These are phyloP conservation scores for Coemansia sp. DNA, from an alignment of 192 early-diverging fungal species.

Conservation along the genomic window DNA sequence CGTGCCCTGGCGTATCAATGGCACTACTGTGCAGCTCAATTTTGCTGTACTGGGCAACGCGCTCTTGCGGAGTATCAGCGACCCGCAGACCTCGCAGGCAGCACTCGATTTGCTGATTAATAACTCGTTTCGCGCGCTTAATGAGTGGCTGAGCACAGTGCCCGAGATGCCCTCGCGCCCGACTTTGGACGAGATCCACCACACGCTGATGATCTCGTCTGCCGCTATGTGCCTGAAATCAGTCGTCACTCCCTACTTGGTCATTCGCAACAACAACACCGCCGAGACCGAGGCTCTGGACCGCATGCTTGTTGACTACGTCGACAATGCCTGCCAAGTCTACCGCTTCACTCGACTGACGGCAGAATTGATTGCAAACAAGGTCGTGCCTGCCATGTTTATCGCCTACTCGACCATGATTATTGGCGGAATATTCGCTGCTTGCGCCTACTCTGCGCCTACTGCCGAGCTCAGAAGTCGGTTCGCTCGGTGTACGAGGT, in stretches of 20 bases:
- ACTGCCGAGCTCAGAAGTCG: constrained; percentile 13
- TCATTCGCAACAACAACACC: constrained; percentile 18
- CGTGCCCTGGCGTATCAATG: constrained; percentile 40
- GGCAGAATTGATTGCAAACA: constrained; percentile 13
- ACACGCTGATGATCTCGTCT: constrained; percentile 39
- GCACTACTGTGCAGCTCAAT: constrained; percentile 44
- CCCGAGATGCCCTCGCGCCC: constrained; percentile 30
- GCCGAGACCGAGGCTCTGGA: not conserved
- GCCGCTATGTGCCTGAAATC: constrained; percentile 39
- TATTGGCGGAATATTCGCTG: constrained; percentile 43
- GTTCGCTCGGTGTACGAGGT: constrained; percentile 7
- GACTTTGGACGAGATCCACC: constrained; percentile 23
- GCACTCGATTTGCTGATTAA: constrained; percentile 35
- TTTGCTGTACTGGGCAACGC: constrained; percentile 49
- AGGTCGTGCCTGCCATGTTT: constrained; percentile 42
- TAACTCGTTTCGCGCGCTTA: constrained; percentile 25
- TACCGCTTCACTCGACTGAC: constrained; percentile 23
- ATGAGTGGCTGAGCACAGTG: constrained; percentile 32
- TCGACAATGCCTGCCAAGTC: constrained; percentile 17
- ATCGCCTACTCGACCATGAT: constrained; percentile 39
- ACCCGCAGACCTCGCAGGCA: constrained; percentile 31
- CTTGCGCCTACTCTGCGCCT: constrained; percentile 38
- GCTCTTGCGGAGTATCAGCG: constrained; percentile 36
- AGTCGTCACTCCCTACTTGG: constrained; percentile 38
- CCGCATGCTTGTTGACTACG: constrained; percentile 29